Conservation (phyloP, 2,329 filamentous ascomycete genomes). For the Venturia asperata region DNA sequence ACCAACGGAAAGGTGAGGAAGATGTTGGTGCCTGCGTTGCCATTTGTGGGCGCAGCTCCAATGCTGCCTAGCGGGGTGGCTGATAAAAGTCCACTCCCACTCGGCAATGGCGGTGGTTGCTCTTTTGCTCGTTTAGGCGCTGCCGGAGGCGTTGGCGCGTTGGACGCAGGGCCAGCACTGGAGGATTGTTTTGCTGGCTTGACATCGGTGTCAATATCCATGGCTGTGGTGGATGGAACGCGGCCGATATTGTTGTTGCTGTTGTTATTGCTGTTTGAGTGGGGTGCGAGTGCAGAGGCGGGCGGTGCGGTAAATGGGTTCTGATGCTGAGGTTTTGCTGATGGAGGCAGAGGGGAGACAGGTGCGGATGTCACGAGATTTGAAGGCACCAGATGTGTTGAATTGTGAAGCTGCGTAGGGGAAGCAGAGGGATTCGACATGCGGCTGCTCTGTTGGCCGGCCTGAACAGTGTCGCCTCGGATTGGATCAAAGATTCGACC, state of each 20-base stretch:
- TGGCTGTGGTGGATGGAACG: slow-evolving; percentile 21
- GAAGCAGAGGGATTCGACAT: slow-evolving; percentile 49
- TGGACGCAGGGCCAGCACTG: slow-evolving; percentile 34
- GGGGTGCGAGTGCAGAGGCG: background rate
- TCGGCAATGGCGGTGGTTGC: slow-evolving; percentile 49
- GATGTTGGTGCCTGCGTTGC: slow-evolving; percentile 60
- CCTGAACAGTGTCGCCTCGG: slow-evolving; percentile 50
- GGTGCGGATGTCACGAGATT: slow-evolving; percentile 35
- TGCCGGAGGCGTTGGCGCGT: slow-evolving; percentile 45
- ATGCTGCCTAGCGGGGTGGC: slow-evolving; percentile 53
- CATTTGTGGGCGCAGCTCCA: slow-evolving; percentile 39
- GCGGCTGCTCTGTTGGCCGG: slow-evolving; percentile 39
- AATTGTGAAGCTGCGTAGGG: slow-evolving; percentile 85
- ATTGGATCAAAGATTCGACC: slow-evolving; percentile 88
- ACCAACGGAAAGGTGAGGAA: slow-evolving; percentile 74
- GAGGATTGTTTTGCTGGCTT: slow-evolving; percentile 29
- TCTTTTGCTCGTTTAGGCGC: slow-evolving; percentile 51
- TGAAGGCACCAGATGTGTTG: slow-evolving; percentile 30
- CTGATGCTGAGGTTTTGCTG: slow-evolving; percentile 1
- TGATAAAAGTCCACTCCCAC: slow-evolving; percentile 57
- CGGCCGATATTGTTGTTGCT: background rate
- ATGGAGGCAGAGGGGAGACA: slow-evolving; percentile 28
- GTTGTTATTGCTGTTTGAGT: background rate
- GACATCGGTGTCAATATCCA: slow-evolving; percentile 29
- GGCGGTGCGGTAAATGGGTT: slow-evolving; percentile 10